Conservation (phyloP, 2,329 filamentous ascomycete genomes). For the Teratosphaeria zuluensis region DNA sequence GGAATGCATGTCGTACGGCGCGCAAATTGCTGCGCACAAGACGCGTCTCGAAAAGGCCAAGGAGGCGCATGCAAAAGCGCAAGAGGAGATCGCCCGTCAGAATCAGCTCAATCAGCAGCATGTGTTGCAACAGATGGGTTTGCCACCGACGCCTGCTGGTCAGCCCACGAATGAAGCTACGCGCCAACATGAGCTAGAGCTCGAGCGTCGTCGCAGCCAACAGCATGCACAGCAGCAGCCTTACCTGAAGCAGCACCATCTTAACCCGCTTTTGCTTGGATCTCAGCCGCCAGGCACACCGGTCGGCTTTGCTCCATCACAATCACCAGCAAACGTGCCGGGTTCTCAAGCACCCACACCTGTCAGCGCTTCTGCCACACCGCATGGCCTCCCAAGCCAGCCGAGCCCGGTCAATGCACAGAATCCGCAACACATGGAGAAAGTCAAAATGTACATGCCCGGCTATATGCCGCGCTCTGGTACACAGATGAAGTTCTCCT, state of each 20-base stretch:
- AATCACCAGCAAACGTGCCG: not conserved
- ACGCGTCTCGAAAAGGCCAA: slow-evolving; percentile 14
- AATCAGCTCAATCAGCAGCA: slow-evolving; percentile 14
- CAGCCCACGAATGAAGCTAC: slow-evolving; percentile 7
- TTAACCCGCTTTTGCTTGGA: slow-evolving; percentile 13
- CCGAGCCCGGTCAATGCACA: not conserved
- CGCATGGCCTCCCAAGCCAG: not conserved
- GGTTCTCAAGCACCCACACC: not conserved
- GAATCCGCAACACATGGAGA: slow-evolving; percentile 6
- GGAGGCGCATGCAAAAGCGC: slow-evolving; percentile 12
- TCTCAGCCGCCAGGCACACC: slow-evolving; percentile 7
- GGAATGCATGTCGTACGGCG: slow-evolving; percentile 23
- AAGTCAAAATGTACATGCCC: slow-evolving; percentile 15
- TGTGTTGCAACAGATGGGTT: slow-evolving; percentile 13
- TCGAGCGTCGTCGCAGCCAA: slow-evolving; percentile 13
- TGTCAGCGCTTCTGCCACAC: not conserved
- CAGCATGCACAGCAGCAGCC: slow-evolving; percentile 14
- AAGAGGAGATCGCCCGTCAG: slow-evolving; percentile 14
- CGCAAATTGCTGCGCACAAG: slow-evolving; percentile 21
- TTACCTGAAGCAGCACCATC: slow-evolving; percentile 13
- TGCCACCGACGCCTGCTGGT: slow-evolving; percentile 4
- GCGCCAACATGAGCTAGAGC: slow-evolving; percentile 13
- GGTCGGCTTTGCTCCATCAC: slow-evolving; percentile 3
- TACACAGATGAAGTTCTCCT: slow-evolving; percentile 21
- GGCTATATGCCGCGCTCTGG: slow-evolving; percentile 17